Evolutionary conservation across 2,329 filamentous ascomycete genomes (phyloP), one percentile per base, ranked within the genome.

Genomic region (Chalaropsis ovoidea): DNA sequence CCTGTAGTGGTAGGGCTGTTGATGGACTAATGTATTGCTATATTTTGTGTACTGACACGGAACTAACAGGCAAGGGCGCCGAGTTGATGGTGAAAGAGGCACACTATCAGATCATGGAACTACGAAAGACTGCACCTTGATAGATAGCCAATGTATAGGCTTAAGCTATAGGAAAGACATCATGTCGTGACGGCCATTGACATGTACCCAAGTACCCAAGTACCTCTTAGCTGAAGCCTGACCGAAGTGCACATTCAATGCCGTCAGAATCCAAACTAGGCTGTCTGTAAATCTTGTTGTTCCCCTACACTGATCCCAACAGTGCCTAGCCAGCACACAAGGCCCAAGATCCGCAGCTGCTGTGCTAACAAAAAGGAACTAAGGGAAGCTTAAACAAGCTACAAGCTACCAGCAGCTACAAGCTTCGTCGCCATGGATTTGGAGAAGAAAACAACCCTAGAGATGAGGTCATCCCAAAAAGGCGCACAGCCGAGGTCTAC

Each of bases 401-500:
- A 43, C 31, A 35, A 35, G 31, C 31, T 35, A n/a, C 42, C n/a
- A 43, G 13, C 42, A 31, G 31, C 35, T 39, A 39, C 35, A 39
- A 39, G 35, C 35, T 39, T 39, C 35, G 8, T 39, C 35, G 8
- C 35, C 10, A n/a, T 39, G 13, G 54, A 58, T 19, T 58, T 58
- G 54, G 54, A 58, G 54, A 58, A 39, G 27, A 35, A 35, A 19
- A 39, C 24, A 13, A 31, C 35, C 13, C 17, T 27, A 47, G 3
- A 19, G 43, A 47, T 47, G 43, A 47, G 43, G 43, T 47, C 43
- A 47, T 47, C 43, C 15, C 19, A 65, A 60, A 47, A 58, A 61
- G 27, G 56, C 54, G 54, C 54, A 58, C 54, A 58, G 54, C 54
- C 54, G 54, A 58, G 54, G 54, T 58, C 54, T 39, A 39, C 54